Percentiles rank a stretch among this genome's conserved stretches.
Evolutionary conservation across 2,329 filamentous ascomycete genomes (phyloP).

Genomic region (Curvularia sp.): DNA sequence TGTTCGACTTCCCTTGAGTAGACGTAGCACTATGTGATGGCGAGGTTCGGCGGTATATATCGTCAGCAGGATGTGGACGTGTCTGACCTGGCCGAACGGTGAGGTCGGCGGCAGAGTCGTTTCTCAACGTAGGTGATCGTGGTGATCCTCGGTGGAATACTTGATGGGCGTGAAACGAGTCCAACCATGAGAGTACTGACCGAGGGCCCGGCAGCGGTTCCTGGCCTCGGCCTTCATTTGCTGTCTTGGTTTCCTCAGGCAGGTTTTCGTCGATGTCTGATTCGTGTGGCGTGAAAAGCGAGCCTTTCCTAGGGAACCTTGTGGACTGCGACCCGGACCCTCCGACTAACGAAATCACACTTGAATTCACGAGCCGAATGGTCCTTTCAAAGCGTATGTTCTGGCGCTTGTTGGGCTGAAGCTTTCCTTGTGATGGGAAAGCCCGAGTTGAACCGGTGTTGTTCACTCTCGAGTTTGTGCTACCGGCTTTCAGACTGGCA

Average conservation of each 20-base stretch:
- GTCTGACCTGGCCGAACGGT: conserved; percentile 5
- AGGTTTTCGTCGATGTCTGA: not conserved
- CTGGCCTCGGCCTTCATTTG: not conserved
- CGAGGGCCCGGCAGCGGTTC: conserved; percentile 4
- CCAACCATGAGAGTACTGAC: conserved; percentile 13
- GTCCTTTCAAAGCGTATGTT: conserved; percentile 5
- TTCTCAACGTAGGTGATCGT: conserved; percentile 2
- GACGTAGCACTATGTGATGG: not conserved
- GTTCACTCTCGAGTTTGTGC: not conserved
- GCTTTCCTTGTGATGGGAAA: conserved; percentile 12
- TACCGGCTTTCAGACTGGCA: not conserved
- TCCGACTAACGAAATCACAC: conserved; percentile 8
- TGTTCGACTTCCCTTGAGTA: not conserved
- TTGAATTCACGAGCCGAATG: conserved; percentile 15
- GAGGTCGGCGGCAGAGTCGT: conserved; percentile 15
- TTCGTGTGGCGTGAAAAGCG: not conserved
- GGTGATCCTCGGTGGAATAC: conserved; percentile 5
- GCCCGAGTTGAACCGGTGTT: conserved; percentile 3
- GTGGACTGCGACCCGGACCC: conserved; percentile 4
- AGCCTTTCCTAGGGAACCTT: not conserved
- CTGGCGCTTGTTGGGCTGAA: not conserved
- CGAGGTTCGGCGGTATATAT: not conserved
- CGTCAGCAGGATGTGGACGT: not conserved
- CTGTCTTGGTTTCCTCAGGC: not conserved
- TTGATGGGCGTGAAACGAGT: conserved; percentile 14